Evolutionary conservation across 2,329 filamentous ascomycete genomes (phyloP), one percentile per base, ranked within the genome.

Genomic region (Monilinia laxa): DNA sequence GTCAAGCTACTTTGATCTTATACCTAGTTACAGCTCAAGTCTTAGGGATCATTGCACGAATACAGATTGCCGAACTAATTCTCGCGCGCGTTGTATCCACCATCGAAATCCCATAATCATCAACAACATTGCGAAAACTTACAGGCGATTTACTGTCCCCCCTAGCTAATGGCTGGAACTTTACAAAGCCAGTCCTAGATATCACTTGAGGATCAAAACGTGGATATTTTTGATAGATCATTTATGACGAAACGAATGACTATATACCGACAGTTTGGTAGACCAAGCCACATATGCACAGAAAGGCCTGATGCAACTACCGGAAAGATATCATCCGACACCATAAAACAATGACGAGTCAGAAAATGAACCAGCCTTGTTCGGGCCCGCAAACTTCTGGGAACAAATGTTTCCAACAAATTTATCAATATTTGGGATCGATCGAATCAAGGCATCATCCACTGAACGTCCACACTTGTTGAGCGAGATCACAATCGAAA

Each of bases 51-150:
- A 38, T 51, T 20, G 12, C 31, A 60, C 45, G 23, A 31, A 60
- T 51, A 35, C 4, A 51, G 31, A 62, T 62, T 12, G 51, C 11
- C 58, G 14, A 38, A 51, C 20, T 25, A 31, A 62, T 62, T 9
- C 45, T 7, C 47, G 45, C 28, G 57, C 3, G 11, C 5, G 25
- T 16, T 40, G n/a, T 38, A 11, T 23, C 51, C 31, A 23, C n/a
- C 35, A 20, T 38, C 58, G 7, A 51, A 62, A 62, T 18, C 14
- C 45, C 12, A 60, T 51, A n/a, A 42, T 60, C 31, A 60, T 23
- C 4, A 18, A 40, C 16, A 9, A 51, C 25, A 20, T 51, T 51
- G 9, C 47, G 45, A 25, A 10, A 3, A 23, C 3, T 38, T 18
- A 5, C 5, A 35, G 14, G n/a, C 45, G 14, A 51, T 51, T 51